phyloP scores from a whole-genome alignment of 2,329 filamentous ascomycete genomes.

The Colletotrichum sp. region DNA sequence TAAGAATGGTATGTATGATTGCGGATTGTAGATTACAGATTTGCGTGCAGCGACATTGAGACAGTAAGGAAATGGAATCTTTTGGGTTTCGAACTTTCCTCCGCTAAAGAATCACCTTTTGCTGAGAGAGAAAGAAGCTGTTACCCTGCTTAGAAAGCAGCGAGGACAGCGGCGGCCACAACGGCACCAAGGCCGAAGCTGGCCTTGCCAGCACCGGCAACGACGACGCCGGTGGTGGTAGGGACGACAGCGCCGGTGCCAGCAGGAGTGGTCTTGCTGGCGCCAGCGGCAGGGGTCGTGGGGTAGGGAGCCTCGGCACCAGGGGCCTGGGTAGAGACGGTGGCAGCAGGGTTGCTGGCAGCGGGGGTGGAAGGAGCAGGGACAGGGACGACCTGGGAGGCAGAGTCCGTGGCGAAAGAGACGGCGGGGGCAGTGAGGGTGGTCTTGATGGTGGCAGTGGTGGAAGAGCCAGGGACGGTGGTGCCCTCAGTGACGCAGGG shows the following conservation, averaged over 20 bases:
- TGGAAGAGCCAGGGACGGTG: constrained; percentile 48
- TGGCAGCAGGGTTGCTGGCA: constrained; percentile 21
- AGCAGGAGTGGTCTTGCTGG: constrained; percentile 26
- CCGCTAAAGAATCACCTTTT: constrained; percentile 6
- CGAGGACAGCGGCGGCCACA: constrained; percentile 47
- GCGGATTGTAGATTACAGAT: constrained; percentile 18
- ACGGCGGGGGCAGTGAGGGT: constrained; percentile 59
- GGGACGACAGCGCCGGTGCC: constrained; percentile 39
- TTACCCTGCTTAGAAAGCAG: constrained; percentile 28
- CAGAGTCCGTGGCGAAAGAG: constrained; percentile 46
- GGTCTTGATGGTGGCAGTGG: constrained; percentile 56
- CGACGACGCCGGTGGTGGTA: constrained; percentile 35
- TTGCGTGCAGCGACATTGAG: constrained; percentile 22
- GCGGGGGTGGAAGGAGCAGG: constrained; percentile 40
- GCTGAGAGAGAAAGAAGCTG: not conserved
- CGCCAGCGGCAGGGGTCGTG: constrained; percentile 28
- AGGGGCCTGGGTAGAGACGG: constrained; percentile 24
- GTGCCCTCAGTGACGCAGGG: constrained; percentile 55
- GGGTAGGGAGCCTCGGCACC: constrained; percentile 23
- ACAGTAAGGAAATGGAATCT: constrained; percentile 25
- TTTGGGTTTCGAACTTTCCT: constrained; percentile 19
- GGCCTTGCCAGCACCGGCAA: constrained; percentile 43
- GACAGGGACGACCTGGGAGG: constrained; percentile 41
- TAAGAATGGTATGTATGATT: constrained; percentile 52
- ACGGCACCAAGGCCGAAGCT: constrained; percentile 51